phyloP scores from a whole-genome alignment of 345 rosid genomes.

The Aethionema arabicum region DNA sequence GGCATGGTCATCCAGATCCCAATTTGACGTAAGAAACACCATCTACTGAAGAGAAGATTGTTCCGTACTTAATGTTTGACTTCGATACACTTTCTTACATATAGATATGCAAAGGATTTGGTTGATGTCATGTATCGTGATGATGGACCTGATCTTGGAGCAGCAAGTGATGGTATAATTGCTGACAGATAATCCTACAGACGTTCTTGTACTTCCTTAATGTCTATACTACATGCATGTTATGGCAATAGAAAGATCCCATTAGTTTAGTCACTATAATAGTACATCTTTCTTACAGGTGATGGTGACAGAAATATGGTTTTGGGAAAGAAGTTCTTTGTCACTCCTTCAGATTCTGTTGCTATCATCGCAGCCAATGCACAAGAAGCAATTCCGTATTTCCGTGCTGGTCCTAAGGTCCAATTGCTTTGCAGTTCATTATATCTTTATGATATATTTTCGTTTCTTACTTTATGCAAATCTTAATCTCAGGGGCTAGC shows the following conservation, averaged over 20 bases:
- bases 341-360: slow-evolving; percentile 93
- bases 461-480: slow-evolving; percentile 8
- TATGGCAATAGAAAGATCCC: not conserved
- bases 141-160: slow-evolving; percentile 90
- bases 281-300: slow-evolving; percentile 46
- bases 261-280: slow-evolving; percentile 1
- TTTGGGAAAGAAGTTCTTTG: slow-evolving; percentile 76
- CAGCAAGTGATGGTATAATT: slow-evolving; percentile 88
- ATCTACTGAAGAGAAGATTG: slow-evolving; percentile 10
- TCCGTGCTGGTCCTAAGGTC: slow-evolving; percentile 74
- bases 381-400: slow-evolving; percentile 84
- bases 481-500: slow-evolving; percentile 71
- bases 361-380: slow-evolving; percentile 94
- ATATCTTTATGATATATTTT: not conserved
- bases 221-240: not conserved
- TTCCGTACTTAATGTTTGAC: slow-evolving; percentile 17
- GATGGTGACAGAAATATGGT: slow-evolving; percentile 99
- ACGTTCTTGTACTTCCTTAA: slow-evolving; percentile 6
- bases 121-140: slow-evolving; percentile 72
- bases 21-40: slow-evolving; percentile 74
- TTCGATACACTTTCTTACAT: slow-evolving; percentile 28
- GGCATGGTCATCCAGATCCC: slow-evolving; percentile 98
- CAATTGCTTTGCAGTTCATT: slow-evolving; percentile 19
- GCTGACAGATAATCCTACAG: slow-evolving; percentile 13
- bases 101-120: slow-evolving; percentile 92